Evolutionary conservation across 2,329 filamentous ascomycete species (phyloP), one percentile per base, ranked within the genome.

Genomic region (Ceratocystis eucalypticola): DNA sequence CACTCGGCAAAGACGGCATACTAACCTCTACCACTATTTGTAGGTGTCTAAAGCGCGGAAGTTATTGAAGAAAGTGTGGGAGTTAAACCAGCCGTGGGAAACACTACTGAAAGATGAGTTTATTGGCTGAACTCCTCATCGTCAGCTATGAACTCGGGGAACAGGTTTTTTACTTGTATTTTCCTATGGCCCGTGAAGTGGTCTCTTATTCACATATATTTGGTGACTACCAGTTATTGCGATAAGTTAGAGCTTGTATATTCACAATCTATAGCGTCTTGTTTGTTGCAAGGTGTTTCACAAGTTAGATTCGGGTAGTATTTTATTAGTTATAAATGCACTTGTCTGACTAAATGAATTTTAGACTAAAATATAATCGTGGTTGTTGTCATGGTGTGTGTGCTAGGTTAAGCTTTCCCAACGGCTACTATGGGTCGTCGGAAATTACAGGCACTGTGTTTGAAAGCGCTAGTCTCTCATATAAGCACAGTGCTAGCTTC

Each of bases 51-150:
- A 81, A 70, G 86, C 88, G 53, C 80, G 84, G 66, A 77, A 75
- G 61, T 74, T 91, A 53, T 87, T 91, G 84, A 80, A 88, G 74
- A 80, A 77, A 70, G 84, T 86, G 7, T 91, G 87, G 87, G 79
- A 83, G 69, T 85, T 82, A n/a, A 82, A 82, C 37, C 80, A 80
- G 72, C 80, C 84, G 41, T 90, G 87, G 87, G 86, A 89, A 75
- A 82, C 81, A 44, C 75, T 90, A 66, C 81, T 86, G 5, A 79
- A 80, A 69, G 84, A 83, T 33, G 86, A 88, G 74, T 89, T 88
- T 71, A 84, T 89, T 71, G 86, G 85, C 33, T 87, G 73, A 80
- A 30, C 25, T 5, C 48, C 25, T 10, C 48, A 46, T 17, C 61
- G 20, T 28, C 37, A 20, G 20, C 8, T 44, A 10, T 15, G 15